Conservation (phyloP, 768 basidiomycete species). For the Collybia nuda region DNA sequence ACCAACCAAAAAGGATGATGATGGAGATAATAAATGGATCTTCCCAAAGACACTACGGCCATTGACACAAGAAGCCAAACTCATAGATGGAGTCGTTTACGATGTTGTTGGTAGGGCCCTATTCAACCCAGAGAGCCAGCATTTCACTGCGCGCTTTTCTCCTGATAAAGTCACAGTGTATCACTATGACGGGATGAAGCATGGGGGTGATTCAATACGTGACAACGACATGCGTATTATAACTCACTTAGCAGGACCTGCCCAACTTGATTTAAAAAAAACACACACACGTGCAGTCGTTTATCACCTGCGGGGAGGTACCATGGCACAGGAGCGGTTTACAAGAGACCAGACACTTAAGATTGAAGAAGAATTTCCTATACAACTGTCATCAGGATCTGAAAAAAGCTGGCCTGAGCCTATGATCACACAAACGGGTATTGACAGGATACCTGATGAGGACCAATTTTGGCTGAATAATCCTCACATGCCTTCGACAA, state of each 20-base stretch:
- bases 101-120: slow-evolving; percentile 21
- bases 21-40: slow-evolving; percentile 14
- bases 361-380: slow-evolving; percentile 1
- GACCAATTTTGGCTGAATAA: slow-evolving; percentile 12
- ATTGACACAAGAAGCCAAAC: neutral
- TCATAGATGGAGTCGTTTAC: slow-evolving; percentile 15
- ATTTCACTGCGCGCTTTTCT: slow-evolving; percentile 22
- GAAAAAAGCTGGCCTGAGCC: neutral
- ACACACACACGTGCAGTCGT: slow-evolving; percentile 15
- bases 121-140: slow-evolving; percentile 7
- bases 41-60: slow-evolving; percentile 16
- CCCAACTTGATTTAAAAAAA: slow-evolving; percentile 11
- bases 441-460: slow-evolving; percentile 1
- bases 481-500: slow-evolving; percentile 2
- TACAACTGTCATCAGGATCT: slow-evolving; percentile 4
- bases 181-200: slow-evolving; percentile 18
- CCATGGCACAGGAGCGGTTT: slow-evolving; percentile 9
- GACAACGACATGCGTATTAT: slow-evolving; percentile 7
- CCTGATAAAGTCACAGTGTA: slow-evolving; percentile 15
- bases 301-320: slow-evolving; percentile 17
- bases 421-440: too few relatives aligned
- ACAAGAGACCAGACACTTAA: neutral
- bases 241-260: neutral
- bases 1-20: slow-evolving; percentile 12
- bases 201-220: slow-evolving; percentile 10